Conservation (phyloP, 305 asterid species). For the Striga hermonthica region DNA sequence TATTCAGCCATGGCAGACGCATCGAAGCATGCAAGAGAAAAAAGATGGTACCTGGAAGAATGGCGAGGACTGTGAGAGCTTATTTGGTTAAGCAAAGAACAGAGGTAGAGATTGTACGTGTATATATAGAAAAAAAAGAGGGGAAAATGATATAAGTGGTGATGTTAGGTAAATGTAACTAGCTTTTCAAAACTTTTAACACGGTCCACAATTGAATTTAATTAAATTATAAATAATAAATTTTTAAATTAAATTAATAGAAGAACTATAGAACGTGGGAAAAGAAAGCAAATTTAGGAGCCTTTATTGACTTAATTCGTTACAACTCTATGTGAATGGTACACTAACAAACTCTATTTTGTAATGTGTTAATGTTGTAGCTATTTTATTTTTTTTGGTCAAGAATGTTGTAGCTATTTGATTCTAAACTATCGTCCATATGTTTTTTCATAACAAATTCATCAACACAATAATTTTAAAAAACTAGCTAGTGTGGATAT, state of each 20-base stretch:
- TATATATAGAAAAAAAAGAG: constrained; percentile 27
- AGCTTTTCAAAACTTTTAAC: too few species aligned
- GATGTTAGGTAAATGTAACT: too few species aligned
- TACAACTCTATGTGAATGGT: background rate
- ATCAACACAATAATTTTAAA: too few species aligned
- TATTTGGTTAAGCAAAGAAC: background rate
- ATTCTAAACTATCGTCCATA: too few species aligned
- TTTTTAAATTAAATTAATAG: too few species aligned
- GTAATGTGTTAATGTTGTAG: background rate
- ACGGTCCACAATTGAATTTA: too few species aligned
- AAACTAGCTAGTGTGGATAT: too few species aligned
- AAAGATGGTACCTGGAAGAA: constrained; percentile 29
- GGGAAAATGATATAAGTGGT: background rate
- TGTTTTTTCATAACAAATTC: too few species aligned
- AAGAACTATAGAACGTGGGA: constrained; percentile 11
- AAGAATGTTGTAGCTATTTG: background rate
- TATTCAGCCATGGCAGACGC: constrained; percentile 20
- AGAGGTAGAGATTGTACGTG: constrained; percentile 10
- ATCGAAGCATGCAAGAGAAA: constrained; percentile 21
- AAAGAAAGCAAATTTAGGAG: constrained; percentile 4
- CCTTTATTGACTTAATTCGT: constrained; percentile 24
- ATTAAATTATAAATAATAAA: too few species aligned
- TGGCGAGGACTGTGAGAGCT: constrained; percentile 14
- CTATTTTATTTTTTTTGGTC: too few species aligned
- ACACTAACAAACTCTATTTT: constrained; percentile 1